These are phyloP conservation scores for Aspergillus pseudoterreus DNA, from an alignment of 2,329 filamentous ascomycete species.

Conservation along the genomic window DNA sequence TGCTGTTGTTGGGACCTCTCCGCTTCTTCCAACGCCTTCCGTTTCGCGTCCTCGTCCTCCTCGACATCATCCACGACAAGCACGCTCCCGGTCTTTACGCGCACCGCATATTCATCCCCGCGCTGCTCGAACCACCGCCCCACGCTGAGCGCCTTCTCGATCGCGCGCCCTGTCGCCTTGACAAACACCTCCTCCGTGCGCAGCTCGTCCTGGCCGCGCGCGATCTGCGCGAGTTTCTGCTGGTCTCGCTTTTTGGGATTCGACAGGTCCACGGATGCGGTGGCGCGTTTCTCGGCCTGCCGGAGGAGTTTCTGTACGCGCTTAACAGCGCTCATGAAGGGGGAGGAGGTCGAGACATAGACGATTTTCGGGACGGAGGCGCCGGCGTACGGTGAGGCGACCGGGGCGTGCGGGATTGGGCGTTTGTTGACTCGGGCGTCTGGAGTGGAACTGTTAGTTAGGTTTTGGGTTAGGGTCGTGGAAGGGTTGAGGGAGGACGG, in stretches of 20 bases:
- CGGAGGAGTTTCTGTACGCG: conserved; percentile 55
- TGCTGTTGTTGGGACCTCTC: conserved; percentile 18
- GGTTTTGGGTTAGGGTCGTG: background rate
- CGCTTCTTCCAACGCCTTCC: conserved; percentile 20
- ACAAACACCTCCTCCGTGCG: conserved; percentile 51
- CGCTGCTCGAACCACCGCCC: conserved; percentile 55
- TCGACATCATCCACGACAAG: conserved; percentile 60
- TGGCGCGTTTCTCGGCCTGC: conserved; percentile 50
- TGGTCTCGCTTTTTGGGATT: conserved; percentile 28
- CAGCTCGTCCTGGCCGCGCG: conserved; percentile 31
- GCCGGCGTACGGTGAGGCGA: conserved; percentile 52
- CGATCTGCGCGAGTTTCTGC: conserved; percentile 30
- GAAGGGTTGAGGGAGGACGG: conserved; percentile 2
- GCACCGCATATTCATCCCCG: conserved; percentile 47
- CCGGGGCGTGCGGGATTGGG: conserved; percentile 55
- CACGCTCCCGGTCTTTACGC: conserved; percentile 54
- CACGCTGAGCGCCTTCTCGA: conserved; percentile 53
- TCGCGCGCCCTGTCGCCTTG: conserved; percentile 59
- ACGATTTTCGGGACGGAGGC: conserved; percentile 50
- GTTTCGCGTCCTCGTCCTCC: conserved; percentile 32
- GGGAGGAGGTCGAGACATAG: conserved; percentile 53
- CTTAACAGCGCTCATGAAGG: conserved; percentile 59
- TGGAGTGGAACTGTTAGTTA: conserved; percentile 17
- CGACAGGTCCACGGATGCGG: conserved; percentile 38
- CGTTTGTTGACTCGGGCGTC: conserved; percentile 52